Conservation (phyloP, 1,139 yeast genomes). For the Meyerozyma guilliermondii region DNA sequence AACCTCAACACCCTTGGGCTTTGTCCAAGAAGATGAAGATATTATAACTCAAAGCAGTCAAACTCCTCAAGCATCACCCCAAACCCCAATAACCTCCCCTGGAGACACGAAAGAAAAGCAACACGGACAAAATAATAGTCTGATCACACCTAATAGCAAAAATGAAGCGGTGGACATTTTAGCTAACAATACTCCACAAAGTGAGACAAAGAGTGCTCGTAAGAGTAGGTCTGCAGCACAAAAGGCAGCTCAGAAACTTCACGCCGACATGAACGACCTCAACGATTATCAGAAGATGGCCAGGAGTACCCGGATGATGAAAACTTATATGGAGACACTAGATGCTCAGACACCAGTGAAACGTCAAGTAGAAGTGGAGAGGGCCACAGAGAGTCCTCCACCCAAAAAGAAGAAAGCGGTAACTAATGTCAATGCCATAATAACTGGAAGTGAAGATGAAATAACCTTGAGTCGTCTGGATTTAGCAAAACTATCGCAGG, state of each 20-base stretch:
- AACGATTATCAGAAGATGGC: constrained; percentile 51
- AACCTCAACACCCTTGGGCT: background rate
- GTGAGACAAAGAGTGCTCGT: background rate
- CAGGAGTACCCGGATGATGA: constrained; percentile 37
- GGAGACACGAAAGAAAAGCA: background rate
- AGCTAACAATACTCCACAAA: background rate
- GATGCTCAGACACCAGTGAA: constrained; percentile 13
- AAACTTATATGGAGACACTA: constrained; percentile 31
- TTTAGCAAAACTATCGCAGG: constrained; percentile 17
- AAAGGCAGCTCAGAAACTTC: constrained; percentile 64
- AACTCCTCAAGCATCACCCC: constrained; percentile 6
- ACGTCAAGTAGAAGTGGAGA: constrained; percentile 4
- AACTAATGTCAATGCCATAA: constrained; percentile 37
- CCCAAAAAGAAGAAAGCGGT: constrained; percentile 3
- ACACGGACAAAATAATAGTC: background rate
- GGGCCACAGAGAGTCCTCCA: constrained; percentile 2
- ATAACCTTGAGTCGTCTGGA: constrained; percentile 35
- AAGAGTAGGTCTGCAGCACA: constrained; percentile 51
- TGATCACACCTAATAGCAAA: too few relatives aligned
- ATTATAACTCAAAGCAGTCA: background rate
- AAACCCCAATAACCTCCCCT: constrained; percentile 7
- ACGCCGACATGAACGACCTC: constrained; percentile 61
- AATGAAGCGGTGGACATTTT: background rate
- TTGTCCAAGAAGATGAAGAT: background rate
- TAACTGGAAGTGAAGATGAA: constrained; percentile 60